Conservation (phyloP, 495 filamentous ascomycete genomes). For the Pseudoneurospora amorphoporcata region DNA sequence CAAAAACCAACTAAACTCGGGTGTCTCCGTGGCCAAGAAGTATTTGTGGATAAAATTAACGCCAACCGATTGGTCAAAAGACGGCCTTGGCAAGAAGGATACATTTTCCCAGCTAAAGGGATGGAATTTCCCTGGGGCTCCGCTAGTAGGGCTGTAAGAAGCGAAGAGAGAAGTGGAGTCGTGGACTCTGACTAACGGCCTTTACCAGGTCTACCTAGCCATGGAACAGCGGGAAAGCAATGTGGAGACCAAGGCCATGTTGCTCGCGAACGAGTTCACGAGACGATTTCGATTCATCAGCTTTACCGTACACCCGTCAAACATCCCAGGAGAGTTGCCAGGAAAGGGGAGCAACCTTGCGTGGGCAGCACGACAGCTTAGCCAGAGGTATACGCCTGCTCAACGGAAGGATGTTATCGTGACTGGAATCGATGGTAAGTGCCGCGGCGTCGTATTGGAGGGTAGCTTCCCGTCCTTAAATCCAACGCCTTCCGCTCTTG, state of each 20-base stretch:
- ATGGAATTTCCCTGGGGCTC: not conserved
- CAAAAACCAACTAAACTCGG: too few species aligned
- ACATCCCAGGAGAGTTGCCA: slow-evolving; percentile 50
- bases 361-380: slow-evolving; percentile 53
- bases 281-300: slow-evolving; percentile 51
- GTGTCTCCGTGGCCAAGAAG: too few species aligned
- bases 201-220: slow-evolving; percentile 52
- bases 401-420: slow-evolving; percentile 50
- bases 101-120: too few species aligned
- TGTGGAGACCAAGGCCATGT: slow-evolving; percentile 42
- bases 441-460: not conserved
- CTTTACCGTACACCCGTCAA: slow-evolving; percentile 50
- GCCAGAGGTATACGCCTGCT: slow-evolving; percentile 40
- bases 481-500: not conserved
- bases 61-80: too few species aligned
- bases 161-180: not conserved
- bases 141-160: not conserved
- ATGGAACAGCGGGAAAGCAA: slow-evolving; percentile 54
- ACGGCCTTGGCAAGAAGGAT: too few species aligned
- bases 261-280: slow-evolving; percentile 42
- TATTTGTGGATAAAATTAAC: too few species aligned
- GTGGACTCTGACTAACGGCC: not conserved
- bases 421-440: slow-evolving; percentile 60
- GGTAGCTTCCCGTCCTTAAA: not conserved
- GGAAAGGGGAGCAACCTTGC: slow-evolving; percentile 61